These are phyloP conservation scores for Monosporozyma solicola DNA, from an alignment of 805 yeast genomes.

Conservation along the genomic window DNA sequence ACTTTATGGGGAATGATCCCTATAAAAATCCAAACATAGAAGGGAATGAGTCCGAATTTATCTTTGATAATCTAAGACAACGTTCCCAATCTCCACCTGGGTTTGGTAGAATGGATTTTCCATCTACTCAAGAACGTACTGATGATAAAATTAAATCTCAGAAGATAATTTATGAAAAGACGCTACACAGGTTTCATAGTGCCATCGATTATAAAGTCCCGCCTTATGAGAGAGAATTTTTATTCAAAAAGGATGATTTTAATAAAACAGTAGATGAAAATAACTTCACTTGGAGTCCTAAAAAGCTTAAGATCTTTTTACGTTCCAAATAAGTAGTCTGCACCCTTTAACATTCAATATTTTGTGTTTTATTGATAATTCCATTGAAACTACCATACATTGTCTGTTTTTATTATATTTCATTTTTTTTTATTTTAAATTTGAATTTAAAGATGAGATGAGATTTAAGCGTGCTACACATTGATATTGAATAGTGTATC, in stretches of 20 bases:
- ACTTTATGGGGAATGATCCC: neutral
- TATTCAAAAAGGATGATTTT: conserved; percentile 37
- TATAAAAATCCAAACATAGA: conserved; percentile 7
- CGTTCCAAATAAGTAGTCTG: conserved; percentile 2
- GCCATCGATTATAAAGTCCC: conserved; percentile 32
- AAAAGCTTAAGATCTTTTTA: conserved; percentile 16
- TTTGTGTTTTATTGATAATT: neutral
- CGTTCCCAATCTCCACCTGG: conserved; percentile 48
- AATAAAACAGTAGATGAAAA: conserved; percentile 32
- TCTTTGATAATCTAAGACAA: conserved; percentile 25
- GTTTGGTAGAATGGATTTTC: conserved; percentile 50
- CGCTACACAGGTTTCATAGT: conserved; percentile 37
- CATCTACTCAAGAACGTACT: conserved; percentile 42
- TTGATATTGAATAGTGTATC: no score
- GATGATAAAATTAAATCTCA: conserved; percentile 32
- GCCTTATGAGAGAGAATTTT: conserved; percentile 30
- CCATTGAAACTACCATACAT: neutral
- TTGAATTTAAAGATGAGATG: no score
- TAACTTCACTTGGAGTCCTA: conserved; percentile 26
- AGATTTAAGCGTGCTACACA: no score
- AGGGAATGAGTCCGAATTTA: conserved; percentile 12
- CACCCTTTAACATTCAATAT: neutral
- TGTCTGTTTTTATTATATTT: neutral
- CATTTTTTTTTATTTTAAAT: neutral
- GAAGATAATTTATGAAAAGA: conserved; percentile 30